phyloP scores from a whole-genome alignment of 192 early-diverging fungal genomes.

The Dissophora globulifera region DNA sequence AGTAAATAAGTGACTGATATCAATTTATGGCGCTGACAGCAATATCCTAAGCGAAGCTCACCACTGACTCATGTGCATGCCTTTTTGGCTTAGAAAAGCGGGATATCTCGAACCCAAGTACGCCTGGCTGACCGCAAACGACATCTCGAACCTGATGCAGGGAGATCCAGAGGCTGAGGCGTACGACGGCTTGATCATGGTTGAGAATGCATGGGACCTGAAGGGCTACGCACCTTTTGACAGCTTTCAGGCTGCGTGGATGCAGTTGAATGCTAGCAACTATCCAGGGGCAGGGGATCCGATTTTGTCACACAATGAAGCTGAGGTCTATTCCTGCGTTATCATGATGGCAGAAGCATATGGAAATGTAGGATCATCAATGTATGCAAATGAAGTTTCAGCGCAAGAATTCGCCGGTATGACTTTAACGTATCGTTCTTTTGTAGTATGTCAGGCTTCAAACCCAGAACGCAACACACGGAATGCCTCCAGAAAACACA shows the following conservation, averaged over 20 bases:
- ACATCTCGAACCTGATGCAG: background rate
- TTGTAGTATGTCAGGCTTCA: too few species aligned
- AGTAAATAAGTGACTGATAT: background rate
- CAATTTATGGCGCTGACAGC: background rate
- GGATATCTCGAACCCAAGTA: constrained; percentile 10
- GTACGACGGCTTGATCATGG: constrained; percentile 51
- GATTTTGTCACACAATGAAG: constrained; percentile 44
- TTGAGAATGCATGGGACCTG: constrained; percentile 51
- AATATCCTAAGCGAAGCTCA: too few species aligned
- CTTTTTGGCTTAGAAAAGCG: constrained; percentile 1
- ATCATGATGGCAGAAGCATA: constrained; percentile 57
- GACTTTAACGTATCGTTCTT: too few species aligned
- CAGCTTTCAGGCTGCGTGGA: constrained; percentile 50
- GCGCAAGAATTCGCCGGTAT: too few species aligned
- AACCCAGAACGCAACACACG: too few species aligned
- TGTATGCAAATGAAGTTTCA: background rate
- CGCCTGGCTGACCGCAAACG: constrained; percentile 30
- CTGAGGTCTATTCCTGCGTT: constrained; percentile 58
- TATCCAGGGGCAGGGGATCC: constrained; percentile 53
- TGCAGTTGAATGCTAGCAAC: constrained; percentile 20
- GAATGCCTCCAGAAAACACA: background rate
- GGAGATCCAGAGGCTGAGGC: background rate
- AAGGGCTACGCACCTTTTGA: constrained; percentile 56
- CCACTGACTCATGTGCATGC: too few species aligned
- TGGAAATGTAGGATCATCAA: constrained; percentile 21